These are phyloP conservation scores for Quercus wislizeni DNA, from an alignment of 306 rosid genomes.

Conservation along the genomic window DNA sequence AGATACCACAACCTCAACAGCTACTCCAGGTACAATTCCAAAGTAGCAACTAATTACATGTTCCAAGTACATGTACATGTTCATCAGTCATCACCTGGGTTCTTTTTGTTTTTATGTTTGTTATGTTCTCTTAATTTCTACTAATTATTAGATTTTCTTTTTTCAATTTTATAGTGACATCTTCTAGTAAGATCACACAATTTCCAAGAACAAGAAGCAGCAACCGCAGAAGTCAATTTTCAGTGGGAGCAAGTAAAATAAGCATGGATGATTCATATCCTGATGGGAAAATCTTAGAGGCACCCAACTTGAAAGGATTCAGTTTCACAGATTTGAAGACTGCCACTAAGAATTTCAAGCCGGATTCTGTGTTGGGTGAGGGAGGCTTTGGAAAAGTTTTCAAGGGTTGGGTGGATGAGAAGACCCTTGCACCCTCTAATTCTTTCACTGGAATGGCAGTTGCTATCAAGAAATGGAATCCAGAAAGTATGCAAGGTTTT, in stretches of 20 bases:
- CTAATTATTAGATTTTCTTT: not conserved
- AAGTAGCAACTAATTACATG: not conserved
- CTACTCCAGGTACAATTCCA: constrained; percentile 40
- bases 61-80: too few relatives aligned
- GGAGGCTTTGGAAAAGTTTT: constrained; percentile 91
- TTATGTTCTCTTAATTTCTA: not conserved
- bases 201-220: constrained; percentile 38
- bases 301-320: constrained; percentile 58
- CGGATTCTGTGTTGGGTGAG: constrained; percentile 61
- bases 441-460: constrained; percentile 55
- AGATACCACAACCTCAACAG: constrained; percentile 18
- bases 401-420: constrained; percentile 80
- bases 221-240: constrained; percentile 47
- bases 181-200: constrained; percentile 26
- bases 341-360: constrained; percentile 57
- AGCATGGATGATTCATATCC: constrained; percentile 22
- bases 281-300: constrained; percentile 44
- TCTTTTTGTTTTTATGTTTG: too few relatives aligned
- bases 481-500: constrained; percentile 69
- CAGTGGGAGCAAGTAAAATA: constrained; percentile 43
- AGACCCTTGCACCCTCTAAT: constrained; percentile 58
- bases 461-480: constrained; percentile 71
- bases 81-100: not conserved
- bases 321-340: constrained; percentile 55
- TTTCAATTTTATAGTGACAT: not conserved